Evolutionary conservation across 352 stramenopile species (phyloP).

Genomic region (Aphanomyces astaci): DNA sequence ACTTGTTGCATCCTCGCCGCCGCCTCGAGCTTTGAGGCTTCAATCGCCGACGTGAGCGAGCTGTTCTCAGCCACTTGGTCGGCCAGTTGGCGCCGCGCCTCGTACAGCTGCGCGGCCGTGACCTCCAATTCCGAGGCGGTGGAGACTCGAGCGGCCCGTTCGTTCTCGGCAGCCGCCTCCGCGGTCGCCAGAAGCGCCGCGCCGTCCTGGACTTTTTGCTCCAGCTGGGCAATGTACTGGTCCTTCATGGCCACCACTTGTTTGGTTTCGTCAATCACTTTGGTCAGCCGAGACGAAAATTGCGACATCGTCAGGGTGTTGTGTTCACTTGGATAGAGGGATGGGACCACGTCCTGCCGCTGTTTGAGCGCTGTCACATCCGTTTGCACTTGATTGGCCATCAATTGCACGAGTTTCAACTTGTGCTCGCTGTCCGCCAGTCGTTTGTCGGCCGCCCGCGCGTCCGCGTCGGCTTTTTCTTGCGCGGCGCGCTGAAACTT

Average conservation of each 20-base stretch:
- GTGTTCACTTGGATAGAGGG: not conserved
- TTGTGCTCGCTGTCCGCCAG: conserved; percentile 4
- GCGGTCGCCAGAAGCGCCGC: not conserved
- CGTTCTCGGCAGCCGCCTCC: not conserved
- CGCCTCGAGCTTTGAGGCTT: not conserved
- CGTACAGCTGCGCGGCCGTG: not conserved
- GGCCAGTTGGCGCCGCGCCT: not conserved
- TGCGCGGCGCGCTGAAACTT: conserved; percentile 1
- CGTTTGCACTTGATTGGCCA: not conserved
- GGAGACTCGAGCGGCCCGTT: too few relatives aligned
- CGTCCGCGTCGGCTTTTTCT: not conserved
- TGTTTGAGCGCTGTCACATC: conserved; percentile 10
- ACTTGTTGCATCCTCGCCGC: not conserved
- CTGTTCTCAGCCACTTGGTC: not conserved
- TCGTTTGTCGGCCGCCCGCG: not conserved
- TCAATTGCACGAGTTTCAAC: not conserved
- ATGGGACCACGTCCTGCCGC: not conserved
- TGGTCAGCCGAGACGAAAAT: conserved; percentile 15
- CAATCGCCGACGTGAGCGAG: not conserved
- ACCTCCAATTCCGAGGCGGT: not conserved
- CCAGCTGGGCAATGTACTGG: conserved; percentile 9
- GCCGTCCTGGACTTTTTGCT: not conserved
- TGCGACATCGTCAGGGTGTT: not conserved
- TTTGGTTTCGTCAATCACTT: conserved; percentile 23
- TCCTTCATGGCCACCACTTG: conserved; percentile 23